Conservation (phyloP, 208 protist species). For the Crithidia fasciculata region DNA sequence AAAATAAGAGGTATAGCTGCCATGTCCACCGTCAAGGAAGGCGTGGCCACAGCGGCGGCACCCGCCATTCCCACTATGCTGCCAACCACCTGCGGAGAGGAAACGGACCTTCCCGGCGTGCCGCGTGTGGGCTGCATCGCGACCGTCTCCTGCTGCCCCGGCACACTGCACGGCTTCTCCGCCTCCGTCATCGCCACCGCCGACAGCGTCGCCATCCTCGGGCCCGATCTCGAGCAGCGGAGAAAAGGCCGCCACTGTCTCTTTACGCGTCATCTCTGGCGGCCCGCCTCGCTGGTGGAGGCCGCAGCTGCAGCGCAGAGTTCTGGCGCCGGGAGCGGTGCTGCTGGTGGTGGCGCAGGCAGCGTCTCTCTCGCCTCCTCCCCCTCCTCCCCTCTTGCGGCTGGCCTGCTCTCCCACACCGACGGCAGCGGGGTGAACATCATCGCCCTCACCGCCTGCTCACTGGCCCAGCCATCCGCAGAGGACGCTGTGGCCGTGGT, state of each 20-base stretch:
- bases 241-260: conserved; percentile 37
- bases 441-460: conserved; percentile 33
- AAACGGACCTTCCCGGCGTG: conserved; percentile 67
- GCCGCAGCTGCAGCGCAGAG: neutral
- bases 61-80: conserved; percentile 22
- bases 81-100: conserved; percentile 71
- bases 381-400: conserved; percentile 11
- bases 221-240: conserved; percentile 55
- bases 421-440: conserved; percentile 26
- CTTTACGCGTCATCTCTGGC: conserved; percentile 55
- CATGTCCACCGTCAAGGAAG: conserved; percentile 5
- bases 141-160: conserved; percentile 42
- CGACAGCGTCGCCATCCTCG: conserved; percentile 63
- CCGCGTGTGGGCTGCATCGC: conserved; percentile 72
- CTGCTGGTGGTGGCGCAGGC: neutral
- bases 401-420: conserved; percentile 13
- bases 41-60: neutral
- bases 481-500: conserved; percentile 25
- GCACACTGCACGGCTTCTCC: conserved; percentile 38
- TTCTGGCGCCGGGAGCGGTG: neutral
- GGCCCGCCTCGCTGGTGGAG: conserved; percentile 22
- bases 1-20: neutral
- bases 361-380: neutral
- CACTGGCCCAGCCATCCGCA: neutral
- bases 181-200: conserved; percentile 54